Conservation (phyloP, 139 green algal genomes). For the Trebouxia sp. region DNA sequence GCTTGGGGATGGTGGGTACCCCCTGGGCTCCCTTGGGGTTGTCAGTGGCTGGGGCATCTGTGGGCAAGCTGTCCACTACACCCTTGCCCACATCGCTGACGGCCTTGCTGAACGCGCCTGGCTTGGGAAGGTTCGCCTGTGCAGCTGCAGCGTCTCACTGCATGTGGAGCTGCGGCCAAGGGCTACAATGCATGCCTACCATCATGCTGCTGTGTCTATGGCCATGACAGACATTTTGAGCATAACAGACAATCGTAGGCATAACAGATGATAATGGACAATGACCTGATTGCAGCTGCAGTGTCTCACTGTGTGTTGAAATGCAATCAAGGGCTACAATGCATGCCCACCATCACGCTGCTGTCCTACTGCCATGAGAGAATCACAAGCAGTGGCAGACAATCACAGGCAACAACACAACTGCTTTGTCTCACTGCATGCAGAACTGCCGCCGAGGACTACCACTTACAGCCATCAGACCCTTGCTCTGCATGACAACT, state of each 20-base stretch:
- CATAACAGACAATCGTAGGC: neutral
- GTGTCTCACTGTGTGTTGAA: neutral
- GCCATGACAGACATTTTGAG: neutral
- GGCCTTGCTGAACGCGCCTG: slow-evolving; percentile 13
- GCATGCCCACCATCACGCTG: no score
- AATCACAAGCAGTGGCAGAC: no score
- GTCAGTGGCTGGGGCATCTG: slow-evolving; percentile 11
- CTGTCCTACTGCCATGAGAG: no score
- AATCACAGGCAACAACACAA: no score
- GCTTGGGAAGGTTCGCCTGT: slow-evolving; percentile 17
- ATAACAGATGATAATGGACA: neutral
- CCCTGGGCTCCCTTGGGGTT: slow-evolving; percentile 17
- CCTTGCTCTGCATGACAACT: no score
- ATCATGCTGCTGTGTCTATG: no score
- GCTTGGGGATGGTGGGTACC: neutral
- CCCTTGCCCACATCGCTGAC: neutral
- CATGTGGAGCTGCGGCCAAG: neutral
- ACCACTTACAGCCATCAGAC: no score
- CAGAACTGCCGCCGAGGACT: no score
- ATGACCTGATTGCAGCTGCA: neutral
- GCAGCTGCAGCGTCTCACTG: neutral
- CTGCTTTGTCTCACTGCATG: no score
- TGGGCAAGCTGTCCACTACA: neutral
- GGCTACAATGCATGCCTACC: neutral
- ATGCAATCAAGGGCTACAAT: neutral